Evolutionary conservation across 2,329 filamentous ascomycete species (phyloP).

Genomic region (Ustilaginoidea virens): DNA sequence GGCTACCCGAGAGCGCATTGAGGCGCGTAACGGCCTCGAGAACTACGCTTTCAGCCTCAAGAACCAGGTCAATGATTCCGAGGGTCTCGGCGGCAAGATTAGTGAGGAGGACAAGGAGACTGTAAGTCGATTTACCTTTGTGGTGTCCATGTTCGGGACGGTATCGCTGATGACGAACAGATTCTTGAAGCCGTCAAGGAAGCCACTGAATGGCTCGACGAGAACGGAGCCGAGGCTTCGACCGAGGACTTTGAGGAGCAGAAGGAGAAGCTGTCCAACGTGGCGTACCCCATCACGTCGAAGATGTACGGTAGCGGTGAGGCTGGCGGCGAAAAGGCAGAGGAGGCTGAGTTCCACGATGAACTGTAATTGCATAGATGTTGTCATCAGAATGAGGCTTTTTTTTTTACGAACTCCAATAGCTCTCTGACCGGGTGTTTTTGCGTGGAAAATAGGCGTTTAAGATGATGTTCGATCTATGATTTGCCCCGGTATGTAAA

Average conservation of each 20-base stretch:
- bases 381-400: constrained; percentile 4
- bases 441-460: constrained; percentile 10
- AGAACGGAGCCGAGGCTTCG: constrained; percentile 73
- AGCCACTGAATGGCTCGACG: constrained; percentile 88
- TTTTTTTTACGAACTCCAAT: constrained; percentile 6
- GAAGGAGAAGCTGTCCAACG: constrained; percentile 95
- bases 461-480: constrained; percentile 6
- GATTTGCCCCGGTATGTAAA: constrained; percentile 10
- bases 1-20: constrained; percentile 91
- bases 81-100: constrained; percentile 95
- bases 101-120: constrained; percentile 97
- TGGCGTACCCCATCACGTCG: constrained; percentile 97
- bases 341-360: constrained; percentile 62
- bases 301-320: constrained; percentile 68
- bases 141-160: too few species aligned
- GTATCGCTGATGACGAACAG: constrained; percentile 29
- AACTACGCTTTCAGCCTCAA: constrained; percentile 98
- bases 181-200: constrained; percentile 95
- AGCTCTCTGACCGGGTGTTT: constrained; percentile 10
- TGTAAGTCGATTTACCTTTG: constrained; percentile 47
- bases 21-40: constrained; percentile 90
- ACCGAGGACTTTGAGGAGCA: constrained; percentile 98
- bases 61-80: constrained; percentile 97
- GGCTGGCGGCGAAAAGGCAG: constrained; percentile 42
- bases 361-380: constrained; percentile 51